These are phyloP conservation scores for Niebla homalea DNA, from an alignment of 495 filamentous ascomycete species.

Conservation along the genomic window DNA sequence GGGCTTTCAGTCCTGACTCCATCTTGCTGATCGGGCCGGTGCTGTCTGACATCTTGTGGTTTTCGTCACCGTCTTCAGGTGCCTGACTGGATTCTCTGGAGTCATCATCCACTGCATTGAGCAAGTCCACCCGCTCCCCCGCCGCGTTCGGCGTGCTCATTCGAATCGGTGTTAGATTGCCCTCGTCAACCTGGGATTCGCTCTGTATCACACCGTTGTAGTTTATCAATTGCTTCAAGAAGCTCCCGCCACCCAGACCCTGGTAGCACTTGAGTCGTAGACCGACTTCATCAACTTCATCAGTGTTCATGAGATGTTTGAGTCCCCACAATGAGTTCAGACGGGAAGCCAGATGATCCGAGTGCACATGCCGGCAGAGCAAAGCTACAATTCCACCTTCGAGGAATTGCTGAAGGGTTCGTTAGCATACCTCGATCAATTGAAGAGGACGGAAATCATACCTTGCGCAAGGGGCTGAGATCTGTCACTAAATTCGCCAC, in stretches of 20 bases:
- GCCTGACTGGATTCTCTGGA: conserved; percentile 16
- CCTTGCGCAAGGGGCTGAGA: conserved; percentile 81
- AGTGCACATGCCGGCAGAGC: conserved; percentile 75
- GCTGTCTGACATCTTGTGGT: conserved; percentile 48
- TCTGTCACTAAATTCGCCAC: conserved; percentile 75
- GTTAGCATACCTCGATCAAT: conserved; percentile 13
- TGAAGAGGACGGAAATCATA: conserved; percentile 27
- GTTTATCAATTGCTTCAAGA: conserved; percentile 65
- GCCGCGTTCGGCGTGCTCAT: conserved; percentile 54
- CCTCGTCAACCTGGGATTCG: conserved; percentile 16
- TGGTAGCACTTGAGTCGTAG: conserved; percentile 65
- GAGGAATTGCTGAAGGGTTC: conserved; percentile 47
- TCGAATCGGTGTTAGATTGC: conserved; percentile 24
- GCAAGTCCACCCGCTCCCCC: conserved; percentile 49
- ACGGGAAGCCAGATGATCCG: conserved; percentile 53
- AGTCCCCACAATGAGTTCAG: conserved; percentile 83
- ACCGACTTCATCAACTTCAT: conserved; percentile 48
- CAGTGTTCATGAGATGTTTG: conserved; percentile 67
- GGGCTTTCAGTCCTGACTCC: conserved; percentile 5
- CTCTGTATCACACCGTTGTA: conserved; percentile 29
- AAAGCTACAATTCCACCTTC: conserved; percentile 62
- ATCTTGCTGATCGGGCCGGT: conserved; percentile 25
- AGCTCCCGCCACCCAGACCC: conserved; percentile 53
- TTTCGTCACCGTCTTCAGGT: conserved; percentile 46
- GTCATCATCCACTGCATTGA: conserved; percentile 43